A percentile compares a stretch with the other conserved stretches of the same genome.
phyloP scores from a whole-genome alignment of 2,329 filamentous ascomycete genomes.

The Penicillium capsulatum region DNA sequence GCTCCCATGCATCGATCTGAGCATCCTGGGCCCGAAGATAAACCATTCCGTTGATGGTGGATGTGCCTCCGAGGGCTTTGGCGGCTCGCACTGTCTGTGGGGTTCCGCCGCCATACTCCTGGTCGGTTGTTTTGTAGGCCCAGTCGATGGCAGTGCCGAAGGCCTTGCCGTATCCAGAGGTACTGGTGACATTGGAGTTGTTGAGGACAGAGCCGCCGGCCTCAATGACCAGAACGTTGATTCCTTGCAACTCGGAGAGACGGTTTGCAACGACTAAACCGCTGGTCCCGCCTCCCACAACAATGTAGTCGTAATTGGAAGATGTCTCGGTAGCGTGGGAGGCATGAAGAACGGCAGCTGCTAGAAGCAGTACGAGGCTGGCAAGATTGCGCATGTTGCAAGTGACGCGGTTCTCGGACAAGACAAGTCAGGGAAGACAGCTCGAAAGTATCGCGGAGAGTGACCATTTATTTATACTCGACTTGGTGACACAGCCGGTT shows the following conservation, averaged over 20 bases:
- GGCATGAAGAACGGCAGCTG: slow-evolving; percentile 11
- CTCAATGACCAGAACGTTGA: slow-evolving; percentile 30
- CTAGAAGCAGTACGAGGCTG: slow-evolving; percentile 14
- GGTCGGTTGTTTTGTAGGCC: slow-evolving; percentile 38
- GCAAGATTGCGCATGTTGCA: slow-evolving; percentile 14
- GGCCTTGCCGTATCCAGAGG: slow-evolving; percentile 20
- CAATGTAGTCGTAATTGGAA: slow-evolving; percentile 30
- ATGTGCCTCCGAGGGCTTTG: slow-evolving; percentile 43
- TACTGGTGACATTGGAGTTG: slow-evolving; percentile 29
- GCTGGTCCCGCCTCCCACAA: slow-evolving; percentile 35
- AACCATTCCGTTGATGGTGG: slow-evolving; percentile 42
- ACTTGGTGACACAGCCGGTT: too few species aligned
- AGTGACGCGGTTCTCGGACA: background rate
- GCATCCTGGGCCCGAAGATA: slow-evolving; percentile 34
- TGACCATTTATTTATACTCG: too few species aligned
- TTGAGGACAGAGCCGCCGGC: slow-evolving; percentile 25
- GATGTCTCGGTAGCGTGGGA: slow-evolving; percentile 4
- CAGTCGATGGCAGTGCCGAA: slow-evolving; percentile 40
- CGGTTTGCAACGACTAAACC: slow-evolving; percentile 35
- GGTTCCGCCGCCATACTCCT: slow-evolving; percentile 33
- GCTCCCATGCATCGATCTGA: slow-evolving; percentile 38
- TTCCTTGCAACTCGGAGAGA: slow-evolving; percentile 28
- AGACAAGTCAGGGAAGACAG: too few species aligned
- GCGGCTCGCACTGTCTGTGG: slow-evolving; percentile 36
- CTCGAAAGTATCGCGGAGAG: too few species aligned